A percentile compares a stretch with the other conserved stretches of the same genome.
Conservation (phyloP, 1,139 yeast genomes). For the Komagataea norvegica region DNA sequence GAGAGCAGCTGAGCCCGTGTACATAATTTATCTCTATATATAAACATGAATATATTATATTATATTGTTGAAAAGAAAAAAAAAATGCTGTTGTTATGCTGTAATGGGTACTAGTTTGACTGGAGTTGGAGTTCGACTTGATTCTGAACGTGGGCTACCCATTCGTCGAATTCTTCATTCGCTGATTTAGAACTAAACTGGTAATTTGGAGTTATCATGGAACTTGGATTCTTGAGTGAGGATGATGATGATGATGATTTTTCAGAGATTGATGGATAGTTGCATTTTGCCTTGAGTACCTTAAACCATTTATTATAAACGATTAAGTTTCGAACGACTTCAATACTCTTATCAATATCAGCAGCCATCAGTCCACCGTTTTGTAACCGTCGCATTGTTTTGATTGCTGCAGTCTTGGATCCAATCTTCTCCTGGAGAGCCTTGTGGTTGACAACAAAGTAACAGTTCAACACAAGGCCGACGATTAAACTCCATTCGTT, state of each 20-base stretch:
- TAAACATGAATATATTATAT: conserved; percentile 1
- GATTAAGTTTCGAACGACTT: conserved; percentile 48
- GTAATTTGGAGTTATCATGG: conserved; percentile 16
- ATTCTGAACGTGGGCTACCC: conserved; percentile 5
- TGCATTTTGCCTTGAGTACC: conserved; percentile 36
- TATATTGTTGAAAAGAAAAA: no score
- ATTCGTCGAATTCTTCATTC: conserved; percentile 9
- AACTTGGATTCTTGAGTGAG: conserved; percentile 12
- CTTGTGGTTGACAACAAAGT: conserved; percentile 48
- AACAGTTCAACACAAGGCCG: conserved; percentile 59
- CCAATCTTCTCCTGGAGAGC: conserved; percentile 44
- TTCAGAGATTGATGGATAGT: conserved; percentile 17
- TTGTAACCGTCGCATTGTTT: conserved; percentile 49
- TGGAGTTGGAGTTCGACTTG: background rate
- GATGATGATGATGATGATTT: background rate
- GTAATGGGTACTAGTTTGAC: background rate
- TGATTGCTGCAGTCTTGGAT: conserved; percentile 42
- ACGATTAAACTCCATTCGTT: conserved; percentile 68
- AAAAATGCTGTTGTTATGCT: no score
- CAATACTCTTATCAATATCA: conserved; percentile 48
- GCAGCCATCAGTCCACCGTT: conserved; percentile 45
- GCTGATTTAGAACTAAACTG: conserved; percentile 11
- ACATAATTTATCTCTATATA: no score
- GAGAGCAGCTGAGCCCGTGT: no score
- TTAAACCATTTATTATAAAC: conserved; percentile 52